Conservation (phyloP, 2,329 filamentous ascomycete species). For the Falciphora oryzae region DNA sequence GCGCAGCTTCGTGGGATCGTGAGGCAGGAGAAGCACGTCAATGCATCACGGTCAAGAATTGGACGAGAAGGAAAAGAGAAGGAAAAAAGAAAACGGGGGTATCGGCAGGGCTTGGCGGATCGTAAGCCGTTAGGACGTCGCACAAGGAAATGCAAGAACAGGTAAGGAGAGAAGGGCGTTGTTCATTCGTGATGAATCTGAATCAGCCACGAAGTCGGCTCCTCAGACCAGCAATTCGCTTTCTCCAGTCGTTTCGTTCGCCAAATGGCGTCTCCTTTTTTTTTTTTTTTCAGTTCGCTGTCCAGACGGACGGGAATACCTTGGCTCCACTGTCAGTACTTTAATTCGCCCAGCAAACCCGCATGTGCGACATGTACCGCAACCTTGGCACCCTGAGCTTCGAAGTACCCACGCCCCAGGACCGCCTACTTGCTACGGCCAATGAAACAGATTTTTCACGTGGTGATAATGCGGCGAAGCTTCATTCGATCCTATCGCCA, state of each 20-base stretch:
- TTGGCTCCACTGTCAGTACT: neutral
- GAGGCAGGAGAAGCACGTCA: slow-evolving; percentile 13
- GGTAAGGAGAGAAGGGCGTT: neutral
- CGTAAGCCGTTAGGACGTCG: neutral
- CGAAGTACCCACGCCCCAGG: no score
- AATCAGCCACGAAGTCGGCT: neutral
- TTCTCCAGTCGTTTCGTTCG: neutral
- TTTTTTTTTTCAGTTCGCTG: neutral
- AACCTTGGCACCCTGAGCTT: neutral
- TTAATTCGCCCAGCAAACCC: neutral
- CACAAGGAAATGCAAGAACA: neutral
- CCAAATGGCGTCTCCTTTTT: neutral
- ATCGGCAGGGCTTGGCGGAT: neutral
- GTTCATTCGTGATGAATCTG: neutral
- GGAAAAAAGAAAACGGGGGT: neutral
- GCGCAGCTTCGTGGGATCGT: neutral
- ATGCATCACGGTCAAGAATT: slow-evolving; percentile 15
- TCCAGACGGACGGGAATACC: neutral
- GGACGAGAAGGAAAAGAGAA: neutral
- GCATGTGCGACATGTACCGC: neutral
- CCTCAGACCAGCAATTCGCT: neutral
- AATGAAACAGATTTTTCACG: neutral
- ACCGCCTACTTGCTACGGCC: neutral
- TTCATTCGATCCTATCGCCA: neutral
- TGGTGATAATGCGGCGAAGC: neutral